A percentile compares a stretch with the other conserved stretches of the same genome.
Evolutionary conservation across 2,329 filamentous ascomycete genomes (phyloP).

Genomic region (Chaetomiaceae sp.): DNA sequence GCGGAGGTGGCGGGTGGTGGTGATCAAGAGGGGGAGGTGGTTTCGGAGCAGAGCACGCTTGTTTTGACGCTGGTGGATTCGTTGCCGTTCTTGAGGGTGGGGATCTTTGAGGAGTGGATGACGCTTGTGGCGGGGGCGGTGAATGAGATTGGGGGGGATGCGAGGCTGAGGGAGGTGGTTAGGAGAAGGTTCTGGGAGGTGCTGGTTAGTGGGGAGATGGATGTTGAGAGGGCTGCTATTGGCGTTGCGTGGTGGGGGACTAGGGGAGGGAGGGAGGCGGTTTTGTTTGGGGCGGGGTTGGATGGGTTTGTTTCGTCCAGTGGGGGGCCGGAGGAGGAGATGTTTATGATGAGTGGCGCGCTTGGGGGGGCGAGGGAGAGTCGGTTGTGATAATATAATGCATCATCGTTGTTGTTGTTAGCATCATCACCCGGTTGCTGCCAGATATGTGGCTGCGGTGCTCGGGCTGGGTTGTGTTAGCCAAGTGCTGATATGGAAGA

Average conservation of each 20-base stretch:
- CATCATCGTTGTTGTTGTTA: too few species aligned
- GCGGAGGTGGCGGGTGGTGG: neutral
- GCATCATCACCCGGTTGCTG: too few species aligned
- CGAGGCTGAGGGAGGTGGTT: conserved; percentile 56
- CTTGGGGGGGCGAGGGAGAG: conserved; percentile 13
- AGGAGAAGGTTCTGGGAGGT: conserved; percentile 74
- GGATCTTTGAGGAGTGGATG: conserved; percentile 75
- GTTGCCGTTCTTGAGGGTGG: conserved; percentile 66
- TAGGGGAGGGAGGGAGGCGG: conserved; percentile 48
- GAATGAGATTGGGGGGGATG: conserved; percentile 55
- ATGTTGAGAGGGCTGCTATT: conserved; percentile 73
- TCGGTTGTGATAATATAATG: conserved; percentile 21
- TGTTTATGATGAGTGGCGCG: conserved; percentile 53
- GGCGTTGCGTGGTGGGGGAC: conserved; percentile 84
- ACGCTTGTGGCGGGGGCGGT: conserved; percentile 64
- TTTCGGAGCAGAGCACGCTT: conserved; percentile 77
- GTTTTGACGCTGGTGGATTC: conserved; percentile 74
- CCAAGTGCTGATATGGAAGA: too few species aligned
- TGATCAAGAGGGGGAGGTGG: conserved; percentile 27
- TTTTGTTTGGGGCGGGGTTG: conserved; percentile 33
- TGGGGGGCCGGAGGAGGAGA: conserved; percentile 17
- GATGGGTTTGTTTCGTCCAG: too few species aligned
- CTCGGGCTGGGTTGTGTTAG: too few species aligned
- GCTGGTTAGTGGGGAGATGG: conserved; percentile 77
- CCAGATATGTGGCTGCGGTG: too few species aligned